Percentiles rank a stretch among this genome's conserved stretches.
Evolutionary conservation across 2,329 filamentous ascomycete species (phyloP).

Genomic region (Fusarium sp.): DNA sequence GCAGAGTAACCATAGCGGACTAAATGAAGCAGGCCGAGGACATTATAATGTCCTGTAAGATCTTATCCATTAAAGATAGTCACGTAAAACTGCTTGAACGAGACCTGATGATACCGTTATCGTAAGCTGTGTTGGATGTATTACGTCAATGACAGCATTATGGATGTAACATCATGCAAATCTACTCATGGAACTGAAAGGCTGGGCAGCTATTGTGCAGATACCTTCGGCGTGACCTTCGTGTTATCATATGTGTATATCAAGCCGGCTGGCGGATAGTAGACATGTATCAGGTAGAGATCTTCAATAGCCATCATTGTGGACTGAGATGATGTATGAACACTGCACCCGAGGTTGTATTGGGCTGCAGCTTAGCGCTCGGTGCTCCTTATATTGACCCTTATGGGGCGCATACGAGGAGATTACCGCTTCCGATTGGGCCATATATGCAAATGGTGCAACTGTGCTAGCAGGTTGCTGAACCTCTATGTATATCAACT

Average conservation of each 20-base stretch:
- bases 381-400: accelerated
- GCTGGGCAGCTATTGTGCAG: too few relatives aligned
- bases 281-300: not conserved
- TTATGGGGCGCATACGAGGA: not conserved
- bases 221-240: accelerated
- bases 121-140: too few relatives aligned
- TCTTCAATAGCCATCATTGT: not conserved
- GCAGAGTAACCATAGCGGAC: not conserved
- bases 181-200: too few relatives aligned
- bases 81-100: too few relatives aligned
- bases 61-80: too few relatives aligned
- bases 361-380: not conserved
- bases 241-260: not conserved
- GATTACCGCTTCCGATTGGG: not conserved
- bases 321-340: not conserved
- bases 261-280: too few relatives aligned
- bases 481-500: not conserved
- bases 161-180: too few relatives aligned
- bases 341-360: not conserved
- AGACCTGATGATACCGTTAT: too few relatives aligned
- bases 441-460: not conserved
- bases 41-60: not conserved
- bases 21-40: not conserved
- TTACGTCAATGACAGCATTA: too few relatives aligned
- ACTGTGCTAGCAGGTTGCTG: not conserved